Percentiles rank a stretch among this genome's conserved stretches.
Conservation (phyloP, 371 early-diverging fungal species). For the Saksenaea oblongispora region DNA sequence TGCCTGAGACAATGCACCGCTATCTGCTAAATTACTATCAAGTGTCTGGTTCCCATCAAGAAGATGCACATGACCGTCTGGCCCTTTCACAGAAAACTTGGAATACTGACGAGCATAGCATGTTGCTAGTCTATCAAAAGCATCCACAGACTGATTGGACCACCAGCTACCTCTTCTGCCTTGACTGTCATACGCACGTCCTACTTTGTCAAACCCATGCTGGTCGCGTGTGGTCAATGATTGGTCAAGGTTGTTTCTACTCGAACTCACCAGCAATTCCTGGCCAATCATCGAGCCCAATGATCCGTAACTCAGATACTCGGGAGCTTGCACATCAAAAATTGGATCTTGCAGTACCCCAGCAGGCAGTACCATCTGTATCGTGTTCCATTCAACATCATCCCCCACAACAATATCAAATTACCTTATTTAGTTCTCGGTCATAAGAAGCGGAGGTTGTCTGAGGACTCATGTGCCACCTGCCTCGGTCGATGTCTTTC, state of each 20-base stretch:
- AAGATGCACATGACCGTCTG: constrained; percentile 40
- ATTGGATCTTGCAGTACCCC: constrained; percentile 55
- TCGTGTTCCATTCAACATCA: not conserved
- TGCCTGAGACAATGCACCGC: constrained; percentile 53
- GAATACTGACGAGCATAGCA: constrained; percentile 69
- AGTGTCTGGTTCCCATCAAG: constrained; percentile 66
- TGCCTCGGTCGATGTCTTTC: constrained; percentile 34
- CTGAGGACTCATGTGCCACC: constrained; percentile 57
- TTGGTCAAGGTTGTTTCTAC: not conserved
- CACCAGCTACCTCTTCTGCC: constrained; percentile 64
- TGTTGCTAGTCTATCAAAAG: constrained; percentile 52
- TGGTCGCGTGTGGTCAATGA: not conserved
- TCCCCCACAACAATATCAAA: not conserved
- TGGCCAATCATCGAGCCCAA: constrained; percentile 15
- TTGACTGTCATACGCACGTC: constrained; percentile 53
- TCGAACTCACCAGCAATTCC: constrained; percentile 8
- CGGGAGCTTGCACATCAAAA: constrained; percentile 45
- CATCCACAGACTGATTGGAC: constrained; percentile 46
- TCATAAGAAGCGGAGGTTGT: constrained; percentile 47
- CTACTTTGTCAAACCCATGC: constrained; percentile 61
- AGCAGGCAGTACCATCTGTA: constrained; percentile 54
- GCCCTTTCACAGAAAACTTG: constrained; percentile 46
- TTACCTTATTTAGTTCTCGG: constrained; percentile 26
- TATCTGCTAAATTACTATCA: constrained; percentile 74
- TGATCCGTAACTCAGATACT: constrained; percentile 16